Evolutionary conservation across 345 rosid genomes (phyloP), one percentile per base, ranked within the genome.

Genomic region (Brassica carinata): DNA sequence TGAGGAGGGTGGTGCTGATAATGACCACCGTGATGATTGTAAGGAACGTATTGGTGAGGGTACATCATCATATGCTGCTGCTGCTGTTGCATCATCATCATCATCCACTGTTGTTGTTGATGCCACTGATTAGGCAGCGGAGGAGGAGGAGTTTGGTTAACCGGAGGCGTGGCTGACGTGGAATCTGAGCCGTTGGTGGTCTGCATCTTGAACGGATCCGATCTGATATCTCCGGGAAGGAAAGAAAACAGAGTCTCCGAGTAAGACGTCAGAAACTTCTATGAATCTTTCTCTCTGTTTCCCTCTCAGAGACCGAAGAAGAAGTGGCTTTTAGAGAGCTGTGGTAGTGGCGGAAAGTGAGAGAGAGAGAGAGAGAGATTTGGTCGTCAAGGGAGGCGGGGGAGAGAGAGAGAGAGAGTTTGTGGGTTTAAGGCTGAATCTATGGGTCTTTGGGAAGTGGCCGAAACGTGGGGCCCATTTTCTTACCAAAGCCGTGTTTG

Each of bases 61-160:
- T 89, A 92, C 94, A 92, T 90, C 97, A 92, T 88, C 91, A 91
- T 88, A 82, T 92, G 97, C 78, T 82, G 84, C 63, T 90, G 96
- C 58, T 89, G 51, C 1, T 43, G 58, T 53, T 53, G 94, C 97
- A 92, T 91, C 72, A 83, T 92, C 92, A 90, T 88, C 18, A 87
- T 82, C 93, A 90, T 87, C 92, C 90, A 87, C 23, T 82, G 85
- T 68, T 82, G 81, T 1, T 72, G 84, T 8, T 82, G 85, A 1
- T 86, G 90, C 58, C 33, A 19, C 18, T 67, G 84, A 19, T 84
- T 89, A 34, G 83, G 88, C 70, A 9, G 67, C 18, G 72, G 77
- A 31, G 85, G 81, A 84, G 26, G 26, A 23, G 26, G 26, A 23
- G 82, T 77, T 53, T 86, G 91, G 33, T 84, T 68, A 23, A 15